A percentile compares a stretch with the other conserved stretches of the same genome.
phyloP scores from a whole-genome alignment of 306 rosid genomes.

The Elaeagnus macrophylla region DNA sequence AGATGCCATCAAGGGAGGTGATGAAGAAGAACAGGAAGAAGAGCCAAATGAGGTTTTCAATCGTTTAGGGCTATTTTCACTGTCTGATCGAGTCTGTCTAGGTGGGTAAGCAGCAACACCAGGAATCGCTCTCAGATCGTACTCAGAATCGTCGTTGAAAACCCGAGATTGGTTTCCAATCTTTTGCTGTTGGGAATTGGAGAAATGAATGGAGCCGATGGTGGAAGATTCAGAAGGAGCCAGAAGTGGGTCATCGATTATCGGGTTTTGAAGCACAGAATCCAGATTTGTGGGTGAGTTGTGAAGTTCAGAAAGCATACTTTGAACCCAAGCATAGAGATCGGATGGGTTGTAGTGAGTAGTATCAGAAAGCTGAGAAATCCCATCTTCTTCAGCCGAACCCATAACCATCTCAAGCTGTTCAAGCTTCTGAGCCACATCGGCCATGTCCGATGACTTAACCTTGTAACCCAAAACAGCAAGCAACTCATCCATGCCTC shows the following conservation, averaged over 20 bases:
- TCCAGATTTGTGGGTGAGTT: conserved; percentile 41
- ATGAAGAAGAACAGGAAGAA: conserved; percentile 4
- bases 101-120: conserved; percentile 47
- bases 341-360: conserved; percentile 80
- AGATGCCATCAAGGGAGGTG: conserved; percentile 10
- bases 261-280: conserved; percentile 12
- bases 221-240: conserved; percentile 50
- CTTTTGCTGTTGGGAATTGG: conserved; percentile 10
- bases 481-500: conserved; percentile 72
- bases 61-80: conserved; percentile 33
- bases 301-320: conserved; percentile 47
- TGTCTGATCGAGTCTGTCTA: not conserved
- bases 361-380: conserved; percentile 43
- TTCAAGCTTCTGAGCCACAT: conserved; percentile 73
- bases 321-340: conserved; percentile 58
- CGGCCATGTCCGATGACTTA: conserved; percentile 65
- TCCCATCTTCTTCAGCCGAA: conserved; percentile 35
- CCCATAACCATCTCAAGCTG: conserved; percentile 75
- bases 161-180: not conserved
- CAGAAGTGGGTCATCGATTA: conserved; percentile 25
- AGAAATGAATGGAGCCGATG: conserved; percentile 41
- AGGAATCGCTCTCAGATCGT: conserved; percentile 70
- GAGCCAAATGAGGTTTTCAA: conserved; percentile 28
- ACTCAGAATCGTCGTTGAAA: conserved; percentile 47
- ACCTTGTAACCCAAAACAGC: conserved; percentile 89